A percentile compares a stretch with the other conserved stretches of the same genome.
These are phyloP conservation scores for Neurospora sp. DNA, from an alignment of 495 filamentous ascomycete genomes.

Conservation along the genomic window DNA sequence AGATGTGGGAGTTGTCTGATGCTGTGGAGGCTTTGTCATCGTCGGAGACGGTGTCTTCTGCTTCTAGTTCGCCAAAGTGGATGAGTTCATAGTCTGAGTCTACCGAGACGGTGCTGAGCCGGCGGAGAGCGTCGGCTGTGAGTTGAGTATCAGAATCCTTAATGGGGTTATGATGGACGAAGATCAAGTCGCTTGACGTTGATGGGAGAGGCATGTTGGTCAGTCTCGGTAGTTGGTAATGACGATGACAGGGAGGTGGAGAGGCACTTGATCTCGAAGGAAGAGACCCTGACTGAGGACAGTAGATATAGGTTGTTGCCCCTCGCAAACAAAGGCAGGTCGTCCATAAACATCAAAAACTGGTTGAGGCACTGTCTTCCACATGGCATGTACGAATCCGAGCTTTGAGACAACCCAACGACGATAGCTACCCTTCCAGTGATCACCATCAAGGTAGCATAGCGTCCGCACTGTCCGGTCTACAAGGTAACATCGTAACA, in stretches of 20 bases:
- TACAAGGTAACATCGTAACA: background rate
- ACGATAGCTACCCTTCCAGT: background rate
- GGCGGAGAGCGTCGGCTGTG: background rate
- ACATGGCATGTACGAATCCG: background rate
- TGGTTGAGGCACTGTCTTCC: background rate
- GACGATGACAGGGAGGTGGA: background rate
- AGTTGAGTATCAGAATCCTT: background rate
- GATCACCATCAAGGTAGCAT: background rate
- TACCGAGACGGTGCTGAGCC: background rate
- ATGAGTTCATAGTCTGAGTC: background rate
- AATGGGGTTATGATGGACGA: background rate
- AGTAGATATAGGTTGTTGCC: background rate
- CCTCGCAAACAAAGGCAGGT: background rate
- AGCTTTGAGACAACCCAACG: background rate
- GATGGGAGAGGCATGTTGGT: background rate
- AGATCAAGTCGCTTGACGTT: background rate
- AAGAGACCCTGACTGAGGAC: background rate
- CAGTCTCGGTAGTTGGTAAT: background rate
- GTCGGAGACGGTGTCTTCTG: background rate
- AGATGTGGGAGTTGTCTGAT: background rate
- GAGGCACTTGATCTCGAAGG: background rate
- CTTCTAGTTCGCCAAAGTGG: background rate
- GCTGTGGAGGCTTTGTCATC: background rate
- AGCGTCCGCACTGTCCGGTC: background rate
- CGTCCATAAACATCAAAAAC: background rate